phyloP scores from a whole-genome alignment of 331 rosid genomes.

The Rhamnella rubrinervis region DNA sequence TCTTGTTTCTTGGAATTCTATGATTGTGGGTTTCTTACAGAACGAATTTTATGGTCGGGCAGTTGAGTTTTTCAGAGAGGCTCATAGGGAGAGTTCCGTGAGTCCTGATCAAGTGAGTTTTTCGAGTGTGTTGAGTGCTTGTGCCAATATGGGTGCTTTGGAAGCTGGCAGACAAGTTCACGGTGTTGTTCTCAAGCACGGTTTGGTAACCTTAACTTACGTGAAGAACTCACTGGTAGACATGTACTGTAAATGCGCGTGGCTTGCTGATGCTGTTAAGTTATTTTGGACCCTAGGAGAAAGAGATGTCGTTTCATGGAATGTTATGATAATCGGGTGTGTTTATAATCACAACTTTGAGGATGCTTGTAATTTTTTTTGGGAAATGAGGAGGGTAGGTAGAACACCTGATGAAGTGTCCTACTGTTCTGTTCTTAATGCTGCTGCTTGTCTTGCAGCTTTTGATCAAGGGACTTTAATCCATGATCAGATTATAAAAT shows the following conservation, averaged over 20 bases:
- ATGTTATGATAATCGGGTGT: constrained; percentile 42
- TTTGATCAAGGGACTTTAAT: constrained; percentile 42
- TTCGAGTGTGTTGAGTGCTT: constrained; percentile 48
- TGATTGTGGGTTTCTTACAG: constrained; percentile 45
- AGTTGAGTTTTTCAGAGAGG: constrained; percentile 28
- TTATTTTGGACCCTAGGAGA: constrained; percentile 35
- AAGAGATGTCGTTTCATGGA: constrained; percentile 50
- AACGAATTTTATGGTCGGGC: constrained; percentile 31
- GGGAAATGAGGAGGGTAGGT: constrained; percentile 40
- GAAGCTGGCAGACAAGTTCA: constrained; percentile 47
- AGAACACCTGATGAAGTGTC: constrained; percentile 39
- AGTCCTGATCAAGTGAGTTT: constrained; percentile 42
- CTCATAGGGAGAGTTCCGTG: constrained; percentile 21
- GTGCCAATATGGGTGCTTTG: constrained; percentile 33
- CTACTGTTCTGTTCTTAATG: constrained; percentile 42
- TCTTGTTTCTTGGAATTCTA: constrained; percentile 45
- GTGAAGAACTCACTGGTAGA: constrained; percentile 46
- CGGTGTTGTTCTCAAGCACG: constrained; percentile 37
- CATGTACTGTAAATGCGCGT: constrained; percentile 43
- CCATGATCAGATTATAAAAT: constrained; percentile 37
- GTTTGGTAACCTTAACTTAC: constrained; percentile 34
- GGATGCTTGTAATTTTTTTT: constrained; percentile 37
- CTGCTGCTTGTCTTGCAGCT: constrained; percentile 42
- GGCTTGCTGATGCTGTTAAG: constrained; percentile 32
- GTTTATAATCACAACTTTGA: constrained; percentile 29